Evolutionary conservation across 139 green algal species (phyloP).

Genomic region (Chlamydomonas incerta): DNA sequence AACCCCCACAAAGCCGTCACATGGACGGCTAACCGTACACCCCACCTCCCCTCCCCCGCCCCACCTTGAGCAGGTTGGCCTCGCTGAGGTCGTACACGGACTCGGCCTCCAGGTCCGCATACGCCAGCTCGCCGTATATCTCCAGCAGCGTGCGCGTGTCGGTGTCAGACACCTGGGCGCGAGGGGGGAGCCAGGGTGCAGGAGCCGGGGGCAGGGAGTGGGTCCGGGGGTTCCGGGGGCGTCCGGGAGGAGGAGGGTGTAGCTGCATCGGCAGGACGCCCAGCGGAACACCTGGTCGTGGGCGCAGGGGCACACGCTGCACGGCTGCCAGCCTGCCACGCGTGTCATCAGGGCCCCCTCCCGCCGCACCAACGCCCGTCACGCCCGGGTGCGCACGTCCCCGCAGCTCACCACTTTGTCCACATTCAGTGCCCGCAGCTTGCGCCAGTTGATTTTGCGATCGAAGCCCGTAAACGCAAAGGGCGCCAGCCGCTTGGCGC

Average conservation of each 20-base stretch:
- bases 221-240: neutral
- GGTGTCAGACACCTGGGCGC: slow-evolving; percentile 23
- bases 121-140: slow-evolving; percentile 42
- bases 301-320: too few relatives aligned
- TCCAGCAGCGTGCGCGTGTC: slow-evolving; percentile 35
- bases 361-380: neutral
- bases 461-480: slow-evolving; percentile 44
- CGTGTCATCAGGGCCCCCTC: neutral
- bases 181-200: neutral
- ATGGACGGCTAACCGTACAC: too few relatives aligned
- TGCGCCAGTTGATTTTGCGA: slow-evolving; percentile 56
- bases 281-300: too few relatives aligned
- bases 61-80: slow-evolving; percentile 57
- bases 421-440: slow-evolving; percentile 46
- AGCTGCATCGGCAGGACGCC: too few relatives aligned
- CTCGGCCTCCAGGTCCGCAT: slow-evolving; percentile 54
- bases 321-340: too few relatives aligned
- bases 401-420: slow-evolving; percentile 40
- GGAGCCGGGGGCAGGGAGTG: neutral
- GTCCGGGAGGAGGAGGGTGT: too few relatives aligned
- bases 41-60: too few relatives aligned
- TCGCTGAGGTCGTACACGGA: slow-evolving; percentile 60
- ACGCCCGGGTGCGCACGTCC: too few relatives aligned
- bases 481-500: slow-evolving; percentile 45
- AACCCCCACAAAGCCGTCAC: too few relatives aligned